phyloP scores from a whole-genome alignment of 2,329 filamentous ascomycete genomes.

The Talaromyces marneffei region DNA sequence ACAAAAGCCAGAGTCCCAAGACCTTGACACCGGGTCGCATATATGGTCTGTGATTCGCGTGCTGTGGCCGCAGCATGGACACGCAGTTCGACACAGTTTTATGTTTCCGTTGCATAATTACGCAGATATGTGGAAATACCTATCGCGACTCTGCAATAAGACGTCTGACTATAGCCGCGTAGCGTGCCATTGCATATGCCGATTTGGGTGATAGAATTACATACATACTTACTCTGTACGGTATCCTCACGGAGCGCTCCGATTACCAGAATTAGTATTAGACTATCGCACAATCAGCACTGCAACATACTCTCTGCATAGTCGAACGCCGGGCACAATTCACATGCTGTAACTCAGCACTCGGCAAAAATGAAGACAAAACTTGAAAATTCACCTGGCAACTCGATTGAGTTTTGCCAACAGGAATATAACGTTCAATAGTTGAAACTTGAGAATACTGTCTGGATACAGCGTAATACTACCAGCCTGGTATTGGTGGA shows the following conservation, averaged over 20 bases:
- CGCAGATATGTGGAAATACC: background rate
- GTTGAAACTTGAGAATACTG: background rate
- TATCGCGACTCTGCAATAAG: background rate
- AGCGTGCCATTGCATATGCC: background rate
- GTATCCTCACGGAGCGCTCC: background rate
- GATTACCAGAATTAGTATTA: background rate
- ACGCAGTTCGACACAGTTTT: background rate
- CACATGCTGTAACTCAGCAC: background rate
- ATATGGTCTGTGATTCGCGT: background rate
- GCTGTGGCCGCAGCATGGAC: background rate
- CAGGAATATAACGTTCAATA: background rate
- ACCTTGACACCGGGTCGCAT: slow-evolving; percentile 5
- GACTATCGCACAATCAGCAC: background rate
- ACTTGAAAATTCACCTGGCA: background rate
- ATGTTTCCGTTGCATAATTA: background rate
- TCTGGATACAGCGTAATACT: background rate
- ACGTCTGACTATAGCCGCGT: background rate
- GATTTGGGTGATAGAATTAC: background rate
- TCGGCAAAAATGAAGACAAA: background rate
- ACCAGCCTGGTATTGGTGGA: background rate
- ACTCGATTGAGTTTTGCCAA: background rate
- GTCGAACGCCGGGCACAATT: background rate
- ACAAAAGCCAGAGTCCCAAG: background rate
- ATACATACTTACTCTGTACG: no score
- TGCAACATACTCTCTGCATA: background rate